Evolutionary conservation across 805 yeast genomes (phyloP).

Genomic region (Hanseniaspora lindneri): DNA sequence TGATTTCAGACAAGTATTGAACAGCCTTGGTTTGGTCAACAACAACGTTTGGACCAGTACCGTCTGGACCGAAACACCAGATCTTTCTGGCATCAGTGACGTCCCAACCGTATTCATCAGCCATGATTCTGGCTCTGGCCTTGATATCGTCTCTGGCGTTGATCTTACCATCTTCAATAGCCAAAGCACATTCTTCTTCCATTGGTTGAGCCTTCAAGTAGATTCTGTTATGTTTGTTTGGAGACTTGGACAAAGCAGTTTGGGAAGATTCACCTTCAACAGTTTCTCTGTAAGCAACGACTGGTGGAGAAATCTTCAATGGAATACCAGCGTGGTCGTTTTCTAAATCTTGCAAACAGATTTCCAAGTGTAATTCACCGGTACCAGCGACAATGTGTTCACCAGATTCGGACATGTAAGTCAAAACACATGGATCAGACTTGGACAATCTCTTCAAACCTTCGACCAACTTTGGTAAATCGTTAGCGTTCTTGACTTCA

Average conservation of each 20-base stretch:
- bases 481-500: slow-evolving; percentile 98
- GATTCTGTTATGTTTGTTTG: slow-evolving; percentile 99
- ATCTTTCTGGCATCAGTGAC: slow-evolving; percentile 99
- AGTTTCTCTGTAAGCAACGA: slow-evolving; percentile 97
- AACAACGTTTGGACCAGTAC: slow-evolving; percentile 95
- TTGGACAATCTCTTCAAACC: slow-evolving; percentile 99
- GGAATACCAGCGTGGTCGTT: slow-evolving; percentile 99
- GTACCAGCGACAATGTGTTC: slow-evolving; percentile 99
- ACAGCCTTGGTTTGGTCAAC: slow-evolving; percentile 99
- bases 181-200: slow-evolving; percentile 81
- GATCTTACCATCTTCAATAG: slow-evolving; percentile 86
- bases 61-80: slow-evolving; percentile 99
- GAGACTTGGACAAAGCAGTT: slow-evolving; percentile 96
- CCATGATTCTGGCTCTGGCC: slow-evolving; percentile 96
- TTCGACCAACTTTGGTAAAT: slow-evolving; percentile 97
- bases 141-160: slow-evolving; percentile 96
- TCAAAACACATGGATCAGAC: slow-evolving; percentile 97
- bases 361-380: slow-evolving; percentile 99
- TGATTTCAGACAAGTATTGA: slow-evolving; percentile 96
- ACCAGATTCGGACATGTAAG: slow-evolving; percentile 84
- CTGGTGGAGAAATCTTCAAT: slow-evolving; percentile 93
- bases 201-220: slow-evolving; percentile 95
- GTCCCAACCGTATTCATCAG: slow-evolving; percentile 99
- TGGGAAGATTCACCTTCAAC: slow-evolving; percentile 87
- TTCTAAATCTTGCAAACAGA: slow-evolving; percentile 90